Conservation (phyloP, 805 yeast species). For the Myxozyma monticola region DNA sequence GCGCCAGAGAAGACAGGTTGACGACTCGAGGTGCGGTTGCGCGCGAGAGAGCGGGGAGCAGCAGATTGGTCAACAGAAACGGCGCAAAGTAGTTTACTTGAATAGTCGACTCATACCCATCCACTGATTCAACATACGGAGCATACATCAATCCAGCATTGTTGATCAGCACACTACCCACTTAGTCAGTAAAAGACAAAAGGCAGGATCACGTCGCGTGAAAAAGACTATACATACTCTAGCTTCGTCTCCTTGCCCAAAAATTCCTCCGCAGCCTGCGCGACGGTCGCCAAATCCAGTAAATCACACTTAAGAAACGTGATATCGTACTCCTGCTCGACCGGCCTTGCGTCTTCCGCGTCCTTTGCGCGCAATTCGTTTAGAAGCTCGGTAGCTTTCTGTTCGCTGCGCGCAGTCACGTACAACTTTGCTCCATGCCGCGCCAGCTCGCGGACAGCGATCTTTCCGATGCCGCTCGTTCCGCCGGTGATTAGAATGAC, state of each 20-base stretch:
- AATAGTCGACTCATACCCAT: conserved; percentile 74
- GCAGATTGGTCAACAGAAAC: conserved; percentile 59
- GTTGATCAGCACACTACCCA: conserved; percentile 52
- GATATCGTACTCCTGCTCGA: conserved; percentile 6
- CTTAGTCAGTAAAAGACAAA: not conserved
- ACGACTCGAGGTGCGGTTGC: conserved; percentile 24
- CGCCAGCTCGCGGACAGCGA: conserved; percentile 22
- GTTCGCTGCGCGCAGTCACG: conserved; percentile 20
- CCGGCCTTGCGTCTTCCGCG: not conserved
- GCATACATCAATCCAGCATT: conserved; percentile 82
- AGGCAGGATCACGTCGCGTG: not conserved
- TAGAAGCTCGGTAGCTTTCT: conserved; percentile 6
- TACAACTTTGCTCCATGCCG: conserved; percentile 28
- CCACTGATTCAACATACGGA: conserved; percentile 64
- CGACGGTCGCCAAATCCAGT: conserved; percentile 14
- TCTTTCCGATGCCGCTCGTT: conserved; percentile 27
- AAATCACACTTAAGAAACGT: conserved; percentile 3
- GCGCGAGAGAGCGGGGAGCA: conserved; percentile 17
- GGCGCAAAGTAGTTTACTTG: conserved; percentile 80
- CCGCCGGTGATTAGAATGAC: conserved; percentile 23
- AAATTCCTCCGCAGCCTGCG: conserved; percentile 17
- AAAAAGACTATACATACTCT: conserved; percentile 38
- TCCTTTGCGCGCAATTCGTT: not conserved
- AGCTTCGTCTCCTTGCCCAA: conserved; percentile 37
- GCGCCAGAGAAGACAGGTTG: conserved; percentile 24